Percentiles rank a stretch among this genome's conserved stretches.
These are phyloP conservation scores for Botryosphaeria dothidea DNA, from an alignment of 2,329 filamentous ascomycete species.

Conservation along the genomic window DNA sequence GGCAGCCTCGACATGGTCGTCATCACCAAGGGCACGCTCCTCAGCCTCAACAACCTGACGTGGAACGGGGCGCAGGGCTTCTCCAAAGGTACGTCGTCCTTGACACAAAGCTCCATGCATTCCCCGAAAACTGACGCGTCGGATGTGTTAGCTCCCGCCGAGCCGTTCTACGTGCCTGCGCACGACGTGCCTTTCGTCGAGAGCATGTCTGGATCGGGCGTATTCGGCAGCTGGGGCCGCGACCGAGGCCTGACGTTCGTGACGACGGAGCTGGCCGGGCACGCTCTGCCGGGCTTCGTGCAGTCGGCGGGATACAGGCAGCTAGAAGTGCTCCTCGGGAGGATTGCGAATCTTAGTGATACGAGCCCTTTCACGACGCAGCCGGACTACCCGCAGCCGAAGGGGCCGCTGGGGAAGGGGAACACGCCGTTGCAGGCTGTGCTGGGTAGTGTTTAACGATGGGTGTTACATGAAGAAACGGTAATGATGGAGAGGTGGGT, in stretches of 20 bases:
- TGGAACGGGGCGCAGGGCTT: slow-evolving; percentile 25
- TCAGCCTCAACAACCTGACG: slow-evolving; percentile 23
- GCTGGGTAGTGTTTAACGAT: too few relatives aligned
- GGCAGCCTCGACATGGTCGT: slow-evolving; percentile 22
- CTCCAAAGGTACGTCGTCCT: background rate
- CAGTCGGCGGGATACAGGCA: background rate
- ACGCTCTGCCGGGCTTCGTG: slow-evolving; percentile 3
- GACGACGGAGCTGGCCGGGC: slow-evolving; percentile 1
- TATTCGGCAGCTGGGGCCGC: background rate
- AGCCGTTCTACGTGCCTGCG: slow-evolving; percentile 18
- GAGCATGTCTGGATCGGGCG: background rate
- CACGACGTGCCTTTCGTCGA: background rate
- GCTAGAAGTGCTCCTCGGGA: slow-evolving; percentile 10
- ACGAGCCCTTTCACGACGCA: slow-evolving; percentile 23
- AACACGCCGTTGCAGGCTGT: background rate
- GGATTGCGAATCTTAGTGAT: background rate
- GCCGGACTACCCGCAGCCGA: background rate
- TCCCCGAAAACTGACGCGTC: background rate
- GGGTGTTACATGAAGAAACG: too few relatives aligned
- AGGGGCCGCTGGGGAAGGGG: background rate
- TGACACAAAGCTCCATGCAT: background rate
- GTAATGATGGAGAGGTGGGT: too few relatives aligned
- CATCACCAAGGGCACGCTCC: slow-evolving; percentile 21
- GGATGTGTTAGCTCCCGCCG: background rate
- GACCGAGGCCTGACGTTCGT: slow-evolving; percentile 16